Percentiles rank a stretch among this genome's conserved stretches.
phyloP scores from a whole-genome alignment of 768 basidiomycete genomes.

The Kwoniella sp. region DNA sequence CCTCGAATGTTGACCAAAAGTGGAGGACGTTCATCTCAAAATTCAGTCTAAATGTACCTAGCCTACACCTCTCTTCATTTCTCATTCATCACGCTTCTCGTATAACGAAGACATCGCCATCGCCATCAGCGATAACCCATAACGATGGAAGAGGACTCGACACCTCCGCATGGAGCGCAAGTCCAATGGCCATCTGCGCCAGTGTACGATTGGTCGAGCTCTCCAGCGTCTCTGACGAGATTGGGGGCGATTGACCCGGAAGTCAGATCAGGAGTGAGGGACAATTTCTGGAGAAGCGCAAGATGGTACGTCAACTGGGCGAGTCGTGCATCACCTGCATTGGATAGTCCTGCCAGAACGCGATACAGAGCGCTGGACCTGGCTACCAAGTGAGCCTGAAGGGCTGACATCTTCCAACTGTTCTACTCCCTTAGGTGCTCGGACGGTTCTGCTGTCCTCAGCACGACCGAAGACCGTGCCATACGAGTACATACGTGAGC shows the following conservation, averaged over 20 bases:
- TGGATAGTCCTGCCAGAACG: background rate
- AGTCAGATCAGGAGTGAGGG: slow-evolving; percentile 18
- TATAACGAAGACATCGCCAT: background rate
- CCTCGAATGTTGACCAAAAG: background rate
- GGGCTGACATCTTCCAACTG: no score
- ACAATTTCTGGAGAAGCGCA: slow-evolving; percentile 64
- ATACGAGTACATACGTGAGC: slow-evolving; percentile 65
- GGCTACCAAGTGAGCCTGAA: no score
- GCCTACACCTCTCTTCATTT: background rate
- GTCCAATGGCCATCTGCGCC: slow-evolving; percentile 28
- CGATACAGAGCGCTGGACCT: no score
- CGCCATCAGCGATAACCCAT: no score
- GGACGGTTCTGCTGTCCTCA: slow-evolving; percentile 71
- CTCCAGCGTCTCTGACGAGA: background rate
- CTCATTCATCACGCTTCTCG: background rate
- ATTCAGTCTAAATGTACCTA: background rate
- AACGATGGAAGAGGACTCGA: slow-evolving; percentile 1
- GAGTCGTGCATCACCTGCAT: background rate
- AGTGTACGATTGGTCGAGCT: slow-evolving; percentile 17
- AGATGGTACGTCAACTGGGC: slow-evolving; percentile 61
- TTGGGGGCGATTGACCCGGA: slow-evolving; percentile 15
- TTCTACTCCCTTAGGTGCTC: slow-evolving; percentile 76
- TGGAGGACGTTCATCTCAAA: slow-evolving; percentile 4
- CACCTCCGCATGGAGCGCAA: background rate
- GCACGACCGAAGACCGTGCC: slow-evolving; percentile 71